These are phyloP conservation scores for Pseudodiploospora longispora DNA, from an alignment of 2,329 filamentous ascomycete species.

Conservation along the genomic window DNA sequence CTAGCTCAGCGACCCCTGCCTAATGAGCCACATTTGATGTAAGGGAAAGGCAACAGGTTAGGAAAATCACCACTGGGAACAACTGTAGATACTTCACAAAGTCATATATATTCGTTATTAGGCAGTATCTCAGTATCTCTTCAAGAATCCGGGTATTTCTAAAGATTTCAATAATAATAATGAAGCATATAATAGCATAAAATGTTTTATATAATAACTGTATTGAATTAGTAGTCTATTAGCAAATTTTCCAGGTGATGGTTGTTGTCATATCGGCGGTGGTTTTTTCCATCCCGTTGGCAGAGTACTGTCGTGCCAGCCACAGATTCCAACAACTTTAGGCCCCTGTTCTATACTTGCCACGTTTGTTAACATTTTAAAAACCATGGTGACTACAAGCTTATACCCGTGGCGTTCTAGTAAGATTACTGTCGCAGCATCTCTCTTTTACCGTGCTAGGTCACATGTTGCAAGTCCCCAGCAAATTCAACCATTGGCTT, in stretches of 20 bases:
- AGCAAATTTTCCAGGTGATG: neutral
- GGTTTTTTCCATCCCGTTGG: neutral
- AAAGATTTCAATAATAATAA: neutral
- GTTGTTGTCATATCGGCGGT: neutral
- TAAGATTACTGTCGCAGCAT: neutral
- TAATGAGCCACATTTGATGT: no score
- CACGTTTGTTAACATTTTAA: neutral
- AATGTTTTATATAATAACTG: neutral
- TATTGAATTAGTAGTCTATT: constrained; percentile 1
- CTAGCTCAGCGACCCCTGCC: no score
- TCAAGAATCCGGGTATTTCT: no score
- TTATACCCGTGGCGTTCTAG: neutral
- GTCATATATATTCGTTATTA: no score
- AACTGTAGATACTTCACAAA: no score
- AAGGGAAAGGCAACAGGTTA: no score
- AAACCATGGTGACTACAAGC: neutral
- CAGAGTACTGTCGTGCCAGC: neutral
- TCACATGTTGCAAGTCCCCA: neutral
- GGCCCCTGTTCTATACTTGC: neutral
- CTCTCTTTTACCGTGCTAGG: neutral
- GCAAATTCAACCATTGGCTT: constrained; percentile 40
- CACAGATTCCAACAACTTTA: neutral
- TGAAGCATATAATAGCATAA: neutral
- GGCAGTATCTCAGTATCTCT: no score
- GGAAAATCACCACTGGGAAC: no score